Evolutionary conservation across 2,329 filamentous ascomycete genomes (phyloP).

Genomic region (Aspergillus aculeatus): DNA sequence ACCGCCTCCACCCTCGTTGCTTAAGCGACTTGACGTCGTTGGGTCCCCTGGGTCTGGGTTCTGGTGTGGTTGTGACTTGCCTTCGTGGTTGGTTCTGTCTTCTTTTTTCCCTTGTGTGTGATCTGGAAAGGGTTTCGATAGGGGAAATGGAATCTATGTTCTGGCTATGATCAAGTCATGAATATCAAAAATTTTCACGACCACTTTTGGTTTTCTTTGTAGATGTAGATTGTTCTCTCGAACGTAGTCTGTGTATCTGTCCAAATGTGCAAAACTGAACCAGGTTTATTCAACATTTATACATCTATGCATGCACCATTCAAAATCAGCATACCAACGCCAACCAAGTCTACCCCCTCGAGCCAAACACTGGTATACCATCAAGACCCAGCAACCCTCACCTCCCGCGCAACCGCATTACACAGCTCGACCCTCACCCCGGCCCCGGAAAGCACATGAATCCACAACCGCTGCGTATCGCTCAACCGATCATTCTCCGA

Average conservation of each 20-base stretch:
- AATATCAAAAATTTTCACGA: too few relatives aligned
- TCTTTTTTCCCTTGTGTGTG: not conserved
- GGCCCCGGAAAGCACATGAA: slow-evolving; percentile 83
- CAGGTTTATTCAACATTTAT: not conserved
- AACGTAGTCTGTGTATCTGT: too few relatives aligned
- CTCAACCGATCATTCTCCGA: slow-evolving; percentile 88
- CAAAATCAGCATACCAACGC: too few relatives aligned
- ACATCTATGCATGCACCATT: not conserved
- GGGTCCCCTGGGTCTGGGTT: not conserved
- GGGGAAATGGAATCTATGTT: not conserved
- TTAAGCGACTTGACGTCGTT: slow-evolving; percentile 51
- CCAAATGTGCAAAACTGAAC: too few relatives aligned
- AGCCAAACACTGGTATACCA: not conserved
- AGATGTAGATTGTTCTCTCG: not conserved
- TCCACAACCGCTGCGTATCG: slow-evolving; percentile 95
- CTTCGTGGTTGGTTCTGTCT: not conserved
- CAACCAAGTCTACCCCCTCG: not conserved
- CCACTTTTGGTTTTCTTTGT: too few relatives aligned
- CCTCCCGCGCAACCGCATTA: slow-evolving; percentile 60
- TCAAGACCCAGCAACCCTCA: slow-evolving; percentile 27
- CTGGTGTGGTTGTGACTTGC: not conserved
- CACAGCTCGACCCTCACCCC: slow-evolving; percentile 84
- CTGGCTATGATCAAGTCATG: too few relatives aligned
- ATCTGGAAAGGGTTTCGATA: not conserved
- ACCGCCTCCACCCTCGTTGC: slow-evolving; percentile 92